Evolutionary conservation across 768 basidiomycete genomes (phyloP).

Genomic region (Ramaria rubella): DNA sequence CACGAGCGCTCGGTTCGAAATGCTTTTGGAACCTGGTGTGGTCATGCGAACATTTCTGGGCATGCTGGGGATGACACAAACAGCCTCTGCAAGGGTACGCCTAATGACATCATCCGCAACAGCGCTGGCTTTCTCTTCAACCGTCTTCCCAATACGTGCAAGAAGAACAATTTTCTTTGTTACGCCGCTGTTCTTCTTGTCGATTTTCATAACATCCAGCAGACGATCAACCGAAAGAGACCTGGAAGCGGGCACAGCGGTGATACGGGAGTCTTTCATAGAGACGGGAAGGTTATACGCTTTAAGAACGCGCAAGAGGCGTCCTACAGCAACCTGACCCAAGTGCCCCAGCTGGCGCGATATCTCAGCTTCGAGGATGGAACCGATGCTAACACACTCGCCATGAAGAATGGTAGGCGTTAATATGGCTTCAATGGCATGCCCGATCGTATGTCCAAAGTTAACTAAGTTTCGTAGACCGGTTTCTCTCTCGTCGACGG

Average conservation of each 20-base stretch:
- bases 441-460: conserved; percentile 97
- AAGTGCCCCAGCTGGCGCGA: conserved; percentile 84
- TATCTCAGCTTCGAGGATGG: conserved; percentile 94
- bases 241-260: conserved; percentile 61
- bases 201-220: conserved; percentile 89
- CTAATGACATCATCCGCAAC: conserved; percentile 77
- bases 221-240: conserved; percentile 72
- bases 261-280: conserved; percentile 70
- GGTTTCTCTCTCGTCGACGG: conserved; percentile 93
- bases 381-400: conserved; percentile 92
- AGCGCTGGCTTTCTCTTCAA: conserved; percentile 84
- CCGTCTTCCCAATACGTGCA: conserved; percentile 83
- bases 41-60: conserved; percentile 65
- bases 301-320: conserved; percentile 80
- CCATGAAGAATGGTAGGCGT: conserved; percentile 94
- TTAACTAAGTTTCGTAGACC: conserved; percentile 98
- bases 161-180: conserved; percentile 94
- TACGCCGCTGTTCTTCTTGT: conserved; percentile 94
- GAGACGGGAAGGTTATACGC: conserved; percentile 88
- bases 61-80: conserved; percentile 60
- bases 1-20: conserved; percentile 90
- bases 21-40: conserved; percentile 94
- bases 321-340: conserved; percentile 86
- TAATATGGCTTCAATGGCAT: conserved; percentile 94
- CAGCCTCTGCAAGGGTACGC: conserved; percentile 76